phyloP scores from a whole-genome alignment of 108 stramenopile species.

The Licmophora abbreviata region DNA sequence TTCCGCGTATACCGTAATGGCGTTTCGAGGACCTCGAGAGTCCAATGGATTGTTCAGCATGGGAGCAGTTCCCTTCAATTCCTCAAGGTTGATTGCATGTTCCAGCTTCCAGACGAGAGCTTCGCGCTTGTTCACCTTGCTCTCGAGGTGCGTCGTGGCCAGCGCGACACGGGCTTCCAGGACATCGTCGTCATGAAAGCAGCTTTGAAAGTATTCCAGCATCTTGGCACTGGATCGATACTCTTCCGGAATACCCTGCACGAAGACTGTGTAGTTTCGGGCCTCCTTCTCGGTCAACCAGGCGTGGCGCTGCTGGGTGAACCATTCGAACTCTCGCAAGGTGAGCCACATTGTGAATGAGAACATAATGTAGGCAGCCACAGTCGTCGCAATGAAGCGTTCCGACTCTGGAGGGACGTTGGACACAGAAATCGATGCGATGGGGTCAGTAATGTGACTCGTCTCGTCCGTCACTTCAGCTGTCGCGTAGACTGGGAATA shows the following conservation, averaged over 20 bases:
- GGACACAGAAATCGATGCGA: constrained; percentile 20
- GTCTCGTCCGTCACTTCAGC: constrained; percentile 8
- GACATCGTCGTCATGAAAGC: constrained; percentile 20
- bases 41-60: constrained; percentile 7
- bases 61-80: constrained; percentile 14
- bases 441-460: constrained; percentile 13
- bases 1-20: constrained; percentile 16
- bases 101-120: constrained; percentile 21
- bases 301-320: constrained; percentile 29
- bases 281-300: constrained; percentile 19
- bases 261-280: constrained; percentile 38
- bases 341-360: constrained; percentile 37
- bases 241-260: constrained; percentile 38
- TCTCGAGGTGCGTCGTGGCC: constrained; percentile 19
- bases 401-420: constrained; percentile 20
- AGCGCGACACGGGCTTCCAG: constrained; percentile 22
- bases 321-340: constrained; percentile 46
- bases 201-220: constrained; percentile 33
- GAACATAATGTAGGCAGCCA: constrained; percentile 40
- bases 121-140: constrained; percentile 11
- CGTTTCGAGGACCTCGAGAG: background rate
- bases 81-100: constrained; percentile 31
- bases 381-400: constrained; percentile 19
- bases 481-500: constrained; percentile 40
- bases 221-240: constrained; percentile 29